A percentile compares a stretch with the other conserved stretches of the same genome.
phyloP scores from a whole-genome alignment of 2,329 filamentous ascomycete species.

The Fusarium tuaranense region DNA sequence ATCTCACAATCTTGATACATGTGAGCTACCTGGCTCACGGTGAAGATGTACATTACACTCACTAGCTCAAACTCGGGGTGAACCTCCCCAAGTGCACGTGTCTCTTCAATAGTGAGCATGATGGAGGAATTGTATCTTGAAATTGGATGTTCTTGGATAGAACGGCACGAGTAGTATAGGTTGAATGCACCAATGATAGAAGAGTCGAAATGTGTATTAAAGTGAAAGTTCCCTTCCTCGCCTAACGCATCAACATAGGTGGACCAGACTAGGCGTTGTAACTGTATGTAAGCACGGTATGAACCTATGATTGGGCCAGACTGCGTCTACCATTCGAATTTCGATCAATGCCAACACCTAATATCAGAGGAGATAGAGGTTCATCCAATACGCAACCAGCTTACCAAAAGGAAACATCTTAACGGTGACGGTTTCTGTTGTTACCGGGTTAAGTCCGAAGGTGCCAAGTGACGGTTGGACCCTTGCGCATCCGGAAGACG shows the following conservation, averaged over 20 bases:
- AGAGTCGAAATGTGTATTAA: background rate
- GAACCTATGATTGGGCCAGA: background rate
- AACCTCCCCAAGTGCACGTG: conserved; percentile 31
- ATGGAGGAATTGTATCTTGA: background rate
- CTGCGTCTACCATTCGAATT: background rate
- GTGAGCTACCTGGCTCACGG: too few relatives aligned
- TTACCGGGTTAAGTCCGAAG: conserved; percentile 25
- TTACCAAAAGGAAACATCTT: background rate
- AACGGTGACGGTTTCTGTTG: conserved; percentile 9
- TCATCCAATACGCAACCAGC: background rate
- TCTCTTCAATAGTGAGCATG: conserved; percentile 45
- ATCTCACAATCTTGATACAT: conserved; percentile 17
- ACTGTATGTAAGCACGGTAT: background rate
- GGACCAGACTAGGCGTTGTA: background rate
- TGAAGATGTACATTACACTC: too few relatives aligned
- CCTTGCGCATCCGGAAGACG: conserved; percentile 13
- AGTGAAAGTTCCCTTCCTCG: background rate
- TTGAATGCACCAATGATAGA: background rate
- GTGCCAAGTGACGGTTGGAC: conserved; percentile 11
- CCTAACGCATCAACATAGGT: background rate
- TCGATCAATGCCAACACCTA: background rate
- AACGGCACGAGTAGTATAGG: background rate
- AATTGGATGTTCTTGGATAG: background rate
- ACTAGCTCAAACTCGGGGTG: conserved; percentile 34
- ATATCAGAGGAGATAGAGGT: background rate